Evolutionary conservation across 352 stramenopile genomes (phyloP).

Genomic region (Phytopythium aichiense): DNA sequence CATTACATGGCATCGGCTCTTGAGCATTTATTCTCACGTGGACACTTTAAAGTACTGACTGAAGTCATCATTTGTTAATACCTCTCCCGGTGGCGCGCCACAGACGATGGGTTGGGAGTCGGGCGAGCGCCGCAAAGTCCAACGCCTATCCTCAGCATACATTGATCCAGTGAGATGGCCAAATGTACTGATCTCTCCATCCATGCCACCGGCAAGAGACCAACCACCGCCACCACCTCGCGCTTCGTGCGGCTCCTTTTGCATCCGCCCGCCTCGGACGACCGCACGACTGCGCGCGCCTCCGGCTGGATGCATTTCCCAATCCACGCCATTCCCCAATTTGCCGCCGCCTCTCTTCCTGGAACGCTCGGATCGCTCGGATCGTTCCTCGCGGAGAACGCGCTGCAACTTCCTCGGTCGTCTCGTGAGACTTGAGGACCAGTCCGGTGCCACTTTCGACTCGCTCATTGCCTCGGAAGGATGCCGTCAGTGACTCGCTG

Average conservation of each 20-base stretch:
- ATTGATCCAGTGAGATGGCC: not conserved
- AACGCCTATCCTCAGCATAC: not conserved
- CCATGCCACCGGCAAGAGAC: not conserved
- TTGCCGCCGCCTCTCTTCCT: conserved; percentile 8
- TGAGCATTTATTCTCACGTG: not conserved
- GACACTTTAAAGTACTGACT: too few relatives aligned
- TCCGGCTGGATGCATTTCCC: not conserved
- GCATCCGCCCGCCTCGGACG: not conserved
- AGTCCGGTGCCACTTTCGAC: not conserved
- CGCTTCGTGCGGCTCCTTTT: not conserved
- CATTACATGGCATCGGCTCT: not conserved
- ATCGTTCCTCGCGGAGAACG: not conserved
- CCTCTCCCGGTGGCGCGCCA: not conserved
- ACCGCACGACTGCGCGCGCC: not conserved
- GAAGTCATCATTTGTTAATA: too few relatives aligned
- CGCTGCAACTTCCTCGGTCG: conserved; percentile 3
- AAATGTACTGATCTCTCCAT: not conserved
- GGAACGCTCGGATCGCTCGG: too few relatives aligned
- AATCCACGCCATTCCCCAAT: conserved; percentile 17
- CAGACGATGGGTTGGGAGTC: not conserved
- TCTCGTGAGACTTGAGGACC: conserved; percentile 2
- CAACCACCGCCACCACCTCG: not conserved
- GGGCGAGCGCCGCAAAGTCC: not conserved
- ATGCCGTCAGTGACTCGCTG: conserved; percentile 16
- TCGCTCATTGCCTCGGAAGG: not conserved